phyloP scores from a whole-genome alignment of 2,329 filamentous ascomycete species.

The Corinectria fuckeliana region DNA sequence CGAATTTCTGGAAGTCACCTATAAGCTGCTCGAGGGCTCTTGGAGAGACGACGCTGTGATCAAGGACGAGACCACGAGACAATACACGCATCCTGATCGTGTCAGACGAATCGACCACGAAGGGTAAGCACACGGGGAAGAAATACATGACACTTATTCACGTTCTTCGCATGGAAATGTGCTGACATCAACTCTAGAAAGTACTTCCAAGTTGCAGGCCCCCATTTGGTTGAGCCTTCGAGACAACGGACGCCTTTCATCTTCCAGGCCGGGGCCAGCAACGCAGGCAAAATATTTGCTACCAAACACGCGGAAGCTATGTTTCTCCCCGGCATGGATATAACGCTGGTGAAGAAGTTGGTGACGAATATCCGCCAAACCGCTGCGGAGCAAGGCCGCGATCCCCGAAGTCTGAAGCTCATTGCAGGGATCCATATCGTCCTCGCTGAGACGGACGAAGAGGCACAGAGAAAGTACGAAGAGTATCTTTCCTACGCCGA shows the following conservation, averaged over 20 bases:
- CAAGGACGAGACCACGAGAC: conserved; percentile 27
- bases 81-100: conserved; percentile 43
- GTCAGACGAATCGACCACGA: conserved; percentile 47
- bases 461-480: conserved; percentile 50
- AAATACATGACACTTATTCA: too few species aligned
- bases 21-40: conserved; percentile 59
- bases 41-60: conserved; percentile 51
- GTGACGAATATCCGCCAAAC: too few species aligned
- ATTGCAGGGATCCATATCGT: conserved; percentile 51
- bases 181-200: conserved; percentile 4
- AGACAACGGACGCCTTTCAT: conserved; percentile 55
- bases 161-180: too few species aligned
- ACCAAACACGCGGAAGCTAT: conserved; percentile 42
- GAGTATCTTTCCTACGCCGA: conserved; percentile 50
- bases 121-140: conserved; percentile 4
- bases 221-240: conserved; percentile 52
- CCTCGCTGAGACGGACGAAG: conserved; percentile 52
- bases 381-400: conserved; percentile 40
- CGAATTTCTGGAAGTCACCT: conserved; percentile 53
- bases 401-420: conserved; percentile 50
- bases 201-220: conserved; percentile 43
- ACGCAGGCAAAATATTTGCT: conserved; percentile 53
- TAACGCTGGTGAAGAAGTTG: too few species aligned
- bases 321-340: conserved; percentile 51
- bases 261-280: conserved; percentile 54